A percentile compares a stretch with the other conserved stretches of the same genome.
These are phyloP conservation scores for Madurella mycetomatis DNA, from an alignment of 2,329 filamentous ascomycete species.

Conservation along the genomic window DNA sequence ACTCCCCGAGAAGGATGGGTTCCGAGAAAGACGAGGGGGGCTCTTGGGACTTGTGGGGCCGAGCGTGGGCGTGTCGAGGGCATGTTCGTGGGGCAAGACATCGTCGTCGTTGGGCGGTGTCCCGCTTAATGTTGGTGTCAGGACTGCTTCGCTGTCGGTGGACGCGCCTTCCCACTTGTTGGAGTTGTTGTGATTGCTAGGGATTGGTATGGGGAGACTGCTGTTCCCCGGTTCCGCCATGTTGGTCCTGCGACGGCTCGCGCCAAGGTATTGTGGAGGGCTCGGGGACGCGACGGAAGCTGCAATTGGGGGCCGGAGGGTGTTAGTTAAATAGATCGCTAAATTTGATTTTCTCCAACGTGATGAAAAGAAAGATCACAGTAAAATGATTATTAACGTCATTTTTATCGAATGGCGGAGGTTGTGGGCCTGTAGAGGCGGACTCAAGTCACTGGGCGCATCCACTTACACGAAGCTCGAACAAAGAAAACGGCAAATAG, in stretches of 20 bases:
- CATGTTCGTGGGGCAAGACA: slow-evolving; percentile 42
- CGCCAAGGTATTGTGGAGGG: slow-evolving; percentile 22
- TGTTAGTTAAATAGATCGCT: background rate
- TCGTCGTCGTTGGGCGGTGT: slow-evolving; percentile 39
- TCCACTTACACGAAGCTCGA: background rate
- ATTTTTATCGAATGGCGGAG: background rate
- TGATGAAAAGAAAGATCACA: no score
- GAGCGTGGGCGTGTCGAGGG: slow-evolving; percentile 49
- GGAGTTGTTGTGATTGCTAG: slow-evolving; percentile 21
- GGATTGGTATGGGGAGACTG: slow-evolving; percentile 33
- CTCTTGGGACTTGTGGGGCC: slow-evolving; percentile 44
- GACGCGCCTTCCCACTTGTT: slow-evolving; percentile 36
- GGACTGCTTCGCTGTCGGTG: slow-evolving; percentile 41
- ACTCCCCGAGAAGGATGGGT: slow-evolving; percentile 76
- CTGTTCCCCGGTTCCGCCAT: slow-evolving; percentile 39
- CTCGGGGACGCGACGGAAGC: background rate
- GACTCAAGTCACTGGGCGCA: background rate
- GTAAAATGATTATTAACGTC: background rate
- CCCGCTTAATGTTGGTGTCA: slow-evolving; percentile 41
- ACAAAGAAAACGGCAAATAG: background rate
- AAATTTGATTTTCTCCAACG: background rate
- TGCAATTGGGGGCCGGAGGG: background rate
- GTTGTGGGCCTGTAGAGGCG: background rate
- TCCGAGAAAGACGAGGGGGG: slow-evolving; percentile 60
- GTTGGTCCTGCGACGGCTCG: slow-evolving; percentile 31